phyloP scores from a whole-genome alignment of 345 rosid species.

The Ceriops tagal region DNA sequence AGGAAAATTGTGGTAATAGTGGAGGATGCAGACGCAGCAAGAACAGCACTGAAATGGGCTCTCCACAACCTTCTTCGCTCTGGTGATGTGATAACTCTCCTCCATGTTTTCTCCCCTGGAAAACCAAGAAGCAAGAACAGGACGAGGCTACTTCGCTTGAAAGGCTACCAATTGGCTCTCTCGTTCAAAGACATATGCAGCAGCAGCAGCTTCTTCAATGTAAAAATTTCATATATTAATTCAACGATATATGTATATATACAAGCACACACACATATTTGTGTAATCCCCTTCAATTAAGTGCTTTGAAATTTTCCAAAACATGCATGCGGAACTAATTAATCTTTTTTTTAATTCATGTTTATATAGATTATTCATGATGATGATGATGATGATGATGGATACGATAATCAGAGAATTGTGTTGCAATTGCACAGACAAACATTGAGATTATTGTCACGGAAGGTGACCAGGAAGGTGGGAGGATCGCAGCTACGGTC shows the following conservation, averaged over 20 bases:
- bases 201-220: slow-evolving; percentile 32
- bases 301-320: too few species aligned
- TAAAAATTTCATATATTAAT: background rate
- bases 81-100: slow-evolving; percentile 45
- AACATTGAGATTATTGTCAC: slow-evolving; percentile 74
- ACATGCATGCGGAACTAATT: background rate
- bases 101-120: slow-evolving; percentile 35
- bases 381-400: background rate
- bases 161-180: slow-evolving; percentile 46
- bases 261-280: background rate
- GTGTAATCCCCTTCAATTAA: too few species aligned
- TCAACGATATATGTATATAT: background rate
- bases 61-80: slow-evolving; percentile 40
- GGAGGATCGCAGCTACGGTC: slow-evolving; percentile 56
- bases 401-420: slow-evolving; percentile 15
- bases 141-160: slow-evolving; percentile 34
- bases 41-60: slow-evolving; percentile 48
- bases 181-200: slow-evolving; percentile 49
- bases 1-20: slow-evolving; percentile 45
- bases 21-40: slow-evolving; percentile 43
- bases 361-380: background rate
- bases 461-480: slow-evolving; percentile 78
- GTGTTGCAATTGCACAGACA: slow-evolving; percentile 41
- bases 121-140: slow-evolving; percentile 23
- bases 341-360: background rate